Evolutionary conservation across 257 asterid genomes (phyloP).

Genomic region (Apocynum venetum): DNA sequence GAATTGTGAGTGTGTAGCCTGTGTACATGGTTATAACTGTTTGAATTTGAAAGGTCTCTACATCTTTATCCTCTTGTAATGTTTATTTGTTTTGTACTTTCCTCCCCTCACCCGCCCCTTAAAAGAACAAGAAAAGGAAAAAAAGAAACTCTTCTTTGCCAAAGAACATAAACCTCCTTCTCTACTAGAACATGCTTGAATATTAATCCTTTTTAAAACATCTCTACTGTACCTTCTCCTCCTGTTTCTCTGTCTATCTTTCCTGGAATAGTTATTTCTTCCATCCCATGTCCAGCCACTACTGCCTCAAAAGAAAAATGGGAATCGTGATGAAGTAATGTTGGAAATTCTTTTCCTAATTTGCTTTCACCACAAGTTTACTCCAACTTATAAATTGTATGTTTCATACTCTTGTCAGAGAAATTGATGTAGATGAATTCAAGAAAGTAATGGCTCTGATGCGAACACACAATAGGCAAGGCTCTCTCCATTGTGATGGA

Average conservation of each 20-base stretch:
- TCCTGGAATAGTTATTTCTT: background rate
- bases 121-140: no score
- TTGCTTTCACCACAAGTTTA: background rate
- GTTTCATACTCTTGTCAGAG: conserved; percentile 33
- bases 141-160: background rate
- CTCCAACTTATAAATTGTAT: conserved; percentile 5
- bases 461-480: conserved; percentile 89
- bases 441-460: conserved; percentile 84
- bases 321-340: background rate
- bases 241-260: background rate
- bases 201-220: background rate
- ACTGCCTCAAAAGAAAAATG: background rate
- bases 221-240: background rate
- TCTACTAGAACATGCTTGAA: background rate
- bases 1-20: background rate
- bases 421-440: conserved; percentile 74
- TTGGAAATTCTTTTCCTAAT: background rate
- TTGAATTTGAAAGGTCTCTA: background rate
- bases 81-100: background rate
- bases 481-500: conserved; percentile 65
- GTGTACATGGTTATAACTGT: background rate
- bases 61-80: background rate
- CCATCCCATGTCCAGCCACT: background rate
- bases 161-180: background rate
- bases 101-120: background rate